A percentile compares a stretch with the other conserved stretches of the same genome.
Conservation (phyloP, 768 basidiomycete genomes). For the Coprinellus aureogranulatus region DNA sequence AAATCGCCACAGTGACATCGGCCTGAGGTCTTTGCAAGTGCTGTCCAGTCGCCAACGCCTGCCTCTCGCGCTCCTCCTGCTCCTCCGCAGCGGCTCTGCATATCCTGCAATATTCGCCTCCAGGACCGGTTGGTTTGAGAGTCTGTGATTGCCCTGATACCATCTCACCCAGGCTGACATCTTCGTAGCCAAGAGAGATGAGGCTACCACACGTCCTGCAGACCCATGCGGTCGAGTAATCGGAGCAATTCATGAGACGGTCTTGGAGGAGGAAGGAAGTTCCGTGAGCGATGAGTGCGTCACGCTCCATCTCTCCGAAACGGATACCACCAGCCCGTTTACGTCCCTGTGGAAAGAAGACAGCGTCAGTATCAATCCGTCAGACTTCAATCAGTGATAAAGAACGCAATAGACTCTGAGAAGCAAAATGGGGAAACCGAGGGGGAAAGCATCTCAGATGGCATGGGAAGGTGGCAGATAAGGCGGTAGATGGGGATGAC, state of each 20-base stretch:
- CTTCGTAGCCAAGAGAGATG: slow-evolving; percentile 94
- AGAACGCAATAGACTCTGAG: no score
- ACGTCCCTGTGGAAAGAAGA: slow-evolving; percentile 62
- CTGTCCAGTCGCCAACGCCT: slow-evolving; percentile 57
- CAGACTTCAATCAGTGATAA: background rate
- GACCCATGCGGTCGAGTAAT: slow-evolving; percentile 99
- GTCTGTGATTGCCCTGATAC: slow-evolving; percentile 30
- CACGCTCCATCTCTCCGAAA: slow-evolving; percentile 99
- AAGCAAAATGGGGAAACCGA: background rate
- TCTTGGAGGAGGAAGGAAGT: slow-evolving; percentile 98
- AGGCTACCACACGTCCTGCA: slow-evolving; percentile 95
- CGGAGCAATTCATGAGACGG: slow-evolving; percentile 98
- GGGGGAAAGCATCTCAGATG: background rate
- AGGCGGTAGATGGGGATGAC: background rate
- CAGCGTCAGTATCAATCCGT: background rate
- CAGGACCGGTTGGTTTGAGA: slow-evolving; percentile 63
- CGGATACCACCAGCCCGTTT: slow-evolving; percentile 99
- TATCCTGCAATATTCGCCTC: slow-evolving; percentile 94
- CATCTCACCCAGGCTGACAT: slow-evolving; percentile 69
- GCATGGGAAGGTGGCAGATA: background rate
- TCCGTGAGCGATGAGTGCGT: slow-evolving; percentile 97
- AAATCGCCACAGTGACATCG: slow-evolving; percentile 64
- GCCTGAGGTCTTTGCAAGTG: slow-evolving; percentile 40
- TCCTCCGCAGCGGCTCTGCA: slow-evolving; percentile 74
- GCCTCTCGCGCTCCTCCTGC: slow-evolving; percentile 59